Evolutionary conservation across 306 rosid species (phyloP).

Genomic region (Begonia peltatifolia): DNA sequence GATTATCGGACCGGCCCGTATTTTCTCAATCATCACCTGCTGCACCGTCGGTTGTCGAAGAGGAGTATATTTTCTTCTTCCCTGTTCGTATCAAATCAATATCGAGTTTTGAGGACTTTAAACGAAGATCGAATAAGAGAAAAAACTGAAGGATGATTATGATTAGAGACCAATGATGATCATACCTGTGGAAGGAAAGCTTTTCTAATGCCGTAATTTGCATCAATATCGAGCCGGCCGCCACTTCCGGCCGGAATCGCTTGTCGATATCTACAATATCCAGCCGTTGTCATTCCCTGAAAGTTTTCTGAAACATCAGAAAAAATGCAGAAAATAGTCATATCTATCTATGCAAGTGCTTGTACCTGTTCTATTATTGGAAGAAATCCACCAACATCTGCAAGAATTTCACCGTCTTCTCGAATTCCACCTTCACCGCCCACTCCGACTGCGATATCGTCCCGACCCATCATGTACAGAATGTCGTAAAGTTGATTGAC

Average conservation of each 20-base stretch:
- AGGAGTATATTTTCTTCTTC: conserved; percentile 57
- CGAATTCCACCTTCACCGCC: conserved; percentile 91
- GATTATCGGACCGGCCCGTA: conserved; percentile 64
- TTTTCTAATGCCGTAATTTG: conserved; percentile 65
- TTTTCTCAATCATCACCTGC: conserved; percentile 71
- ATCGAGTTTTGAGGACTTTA: background rate
- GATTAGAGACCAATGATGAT: background rate
- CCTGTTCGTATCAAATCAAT: conserved; percentile 19
- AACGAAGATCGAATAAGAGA: no score
- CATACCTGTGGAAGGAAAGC: conserved; percentile 87
- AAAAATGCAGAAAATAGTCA: background rate
- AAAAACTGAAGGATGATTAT: conserved; percentile 2
- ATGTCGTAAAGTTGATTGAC: conserved; percentile 83
- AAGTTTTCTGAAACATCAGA: conserved; percentile 1
- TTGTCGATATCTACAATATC: conserved; percentile 82
- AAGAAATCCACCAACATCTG: conserved; percentile 89
- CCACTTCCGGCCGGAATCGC: conserved; percentile 61
- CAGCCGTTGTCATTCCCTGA: conserved; percentile 66
- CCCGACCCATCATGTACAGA: conserved; percentile 87
- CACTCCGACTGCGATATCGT: conserved; percentile 73
- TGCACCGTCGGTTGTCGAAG: conserved; percentile 58
- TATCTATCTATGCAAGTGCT: background rate
- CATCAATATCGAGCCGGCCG: conserved; percentile 57
- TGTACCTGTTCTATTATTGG: conserved; percentile 79
- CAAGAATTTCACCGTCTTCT: conserved; percentile 53